A percentile compares a stretch with the other conserved stretches of the same genome.
Conservation (phyloP, 805 yeast genomes). For the Candida morakotiae region DNA sequence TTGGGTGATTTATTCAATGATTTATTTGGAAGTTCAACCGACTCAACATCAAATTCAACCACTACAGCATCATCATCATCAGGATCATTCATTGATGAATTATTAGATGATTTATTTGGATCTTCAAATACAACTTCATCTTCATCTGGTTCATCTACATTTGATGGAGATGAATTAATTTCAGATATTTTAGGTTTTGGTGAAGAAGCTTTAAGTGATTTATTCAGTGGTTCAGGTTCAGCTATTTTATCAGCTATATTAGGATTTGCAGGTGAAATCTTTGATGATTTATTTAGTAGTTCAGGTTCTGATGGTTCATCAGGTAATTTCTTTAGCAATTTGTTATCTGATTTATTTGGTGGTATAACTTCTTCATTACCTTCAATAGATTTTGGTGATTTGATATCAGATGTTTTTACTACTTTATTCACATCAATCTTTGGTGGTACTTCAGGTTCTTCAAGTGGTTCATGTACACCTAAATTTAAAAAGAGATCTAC, state of each 20-base stretch:
- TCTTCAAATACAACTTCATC: conserved; percentile 1
- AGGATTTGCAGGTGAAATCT: conserved; percentile 7
- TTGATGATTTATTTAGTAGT: conserved; percentile 6
- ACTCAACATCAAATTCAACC: background rate
- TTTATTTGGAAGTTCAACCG: conserved; percentile 2
- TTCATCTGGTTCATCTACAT: background rate
- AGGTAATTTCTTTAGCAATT: conserved; percentile 3
- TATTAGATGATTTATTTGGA: conserved; percentile 3
- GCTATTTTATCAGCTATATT: conserved; percentile 3
- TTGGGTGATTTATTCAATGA: conserved; percentile 6
- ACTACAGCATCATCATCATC: conserved; percentile 5
- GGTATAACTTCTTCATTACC: background rate
- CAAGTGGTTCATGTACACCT: conserved; percentile 5
- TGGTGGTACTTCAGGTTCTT: conserved; percentile 7
- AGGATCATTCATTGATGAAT: conserved; percentile 6
- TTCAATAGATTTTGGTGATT: conserved; percentile 1
- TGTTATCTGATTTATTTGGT: conserved; percentile 3
- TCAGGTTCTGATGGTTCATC: conserved; percentile 5
- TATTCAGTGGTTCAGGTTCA: conserved; percentile 3
- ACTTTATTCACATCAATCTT: conserved; percentile 6
- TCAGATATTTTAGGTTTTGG: conserved; percentile 5
- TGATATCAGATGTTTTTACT: conserved; percentile 6
- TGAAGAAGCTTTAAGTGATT: conserved; percentile 3
- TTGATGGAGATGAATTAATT: conserved; percentile 3
- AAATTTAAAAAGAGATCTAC: conserved; percentile 5